Evolutionary conservation across 2,329 filamentous ascomycete species (phyloP).

Genomic region (Hymenoscyphus linearis): DNA sequence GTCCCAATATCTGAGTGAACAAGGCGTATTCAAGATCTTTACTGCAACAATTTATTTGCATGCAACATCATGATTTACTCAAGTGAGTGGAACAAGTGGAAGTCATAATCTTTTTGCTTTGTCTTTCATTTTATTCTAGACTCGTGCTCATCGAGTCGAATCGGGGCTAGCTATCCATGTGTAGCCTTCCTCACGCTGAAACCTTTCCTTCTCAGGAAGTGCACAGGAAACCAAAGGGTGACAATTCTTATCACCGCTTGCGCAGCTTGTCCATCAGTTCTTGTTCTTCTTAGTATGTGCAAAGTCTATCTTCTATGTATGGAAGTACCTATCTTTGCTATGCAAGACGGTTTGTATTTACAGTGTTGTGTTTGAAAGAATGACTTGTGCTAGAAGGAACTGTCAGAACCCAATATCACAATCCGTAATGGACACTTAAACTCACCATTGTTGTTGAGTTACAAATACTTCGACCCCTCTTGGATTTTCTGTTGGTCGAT

Average conservation of each 20-base stretch:
- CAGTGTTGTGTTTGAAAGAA: background rate
- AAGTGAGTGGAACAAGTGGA: no score
- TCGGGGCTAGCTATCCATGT: no score
- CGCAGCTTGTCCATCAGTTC: background rate
- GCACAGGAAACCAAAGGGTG: background rate
- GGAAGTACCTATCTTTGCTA: background rate
- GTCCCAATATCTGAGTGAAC: no score
- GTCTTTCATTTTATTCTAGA: no score
- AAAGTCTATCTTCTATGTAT: background rate
- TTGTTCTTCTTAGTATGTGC: background rate
- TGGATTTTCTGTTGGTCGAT: background rate
- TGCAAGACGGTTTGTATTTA: background rate
- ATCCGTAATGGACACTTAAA: background rate
- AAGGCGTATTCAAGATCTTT: no score
- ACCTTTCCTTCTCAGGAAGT: background rate
- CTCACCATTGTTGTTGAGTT: background rate
- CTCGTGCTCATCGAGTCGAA: no score
- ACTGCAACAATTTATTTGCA: no score
- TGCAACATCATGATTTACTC: no score
- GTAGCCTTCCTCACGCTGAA: no score
- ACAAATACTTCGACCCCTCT: background rate
- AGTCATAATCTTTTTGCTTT: no score
- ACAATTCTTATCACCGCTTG: background rate
- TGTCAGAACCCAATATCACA: background rate
- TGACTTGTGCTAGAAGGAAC: background rate